These are phyloP conservation scores for Arabis hirsuta DNA, from an alignment of 345 rosid genomes.

Conservation along the genomic window DNA sequence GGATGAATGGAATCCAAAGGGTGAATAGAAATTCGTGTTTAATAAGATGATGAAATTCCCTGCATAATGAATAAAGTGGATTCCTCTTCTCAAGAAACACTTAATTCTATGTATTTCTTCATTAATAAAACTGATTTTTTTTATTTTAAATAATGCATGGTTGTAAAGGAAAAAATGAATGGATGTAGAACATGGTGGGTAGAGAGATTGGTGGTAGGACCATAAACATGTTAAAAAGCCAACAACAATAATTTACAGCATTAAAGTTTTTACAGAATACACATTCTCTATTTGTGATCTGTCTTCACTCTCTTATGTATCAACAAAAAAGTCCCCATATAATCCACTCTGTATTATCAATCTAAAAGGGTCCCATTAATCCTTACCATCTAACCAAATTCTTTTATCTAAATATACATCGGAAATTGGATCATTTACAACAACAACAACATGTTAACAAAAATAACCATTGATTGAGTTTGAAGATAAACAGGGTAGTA, in stretches of 20 bases:
- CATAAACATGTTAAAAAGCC: conserved; percentile 34
- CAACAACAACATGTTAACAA: no score
- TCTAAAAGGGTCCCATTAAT: conserved; percentile 30
- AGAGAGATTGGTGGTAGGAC: conserved; percentile 37
- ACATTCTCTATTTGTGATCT: conserved; percentile 21
- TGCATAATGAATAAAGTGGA: conserved; percentile 42
- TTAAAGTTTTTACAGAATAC: conserved; percentile 5
- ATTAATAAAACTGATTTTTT: not conserved
- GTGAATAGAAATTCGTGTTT: conserved; percentile 25
- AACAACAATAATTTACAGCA: conserved; percentile 41
- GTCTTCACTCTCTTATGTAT: conserved; percentile 34
- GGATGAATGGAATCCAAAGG: conserved; percentile 22
- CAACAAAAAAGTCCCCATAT: not conserved
- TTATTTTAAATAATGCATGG: conserved; percentile 1
- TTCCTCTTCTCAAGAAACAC: conserved; percentile 34
- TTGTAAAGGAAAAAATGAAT: conserved; percentile 2
- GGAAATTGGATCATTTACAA: no score
- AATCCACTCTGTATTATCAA: conserved; percentile 21
- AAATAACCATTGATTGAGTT: no score
- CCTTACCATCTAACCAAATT: not conserved
- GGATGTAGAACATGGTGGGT: conserved; percentile 25
- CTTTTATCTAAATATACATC: no score
- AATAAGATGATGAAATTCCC: conserved; percentile 26
- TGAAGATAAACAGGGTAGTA: conserved; percentile 11
- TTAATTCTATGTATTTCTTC: conserved; percentile 17